These are phyloP conservation scores for Metschnikowia cubensis DNA, from an alignment of 805 yeast genomes.

Conservation along the genomic window DNA sequence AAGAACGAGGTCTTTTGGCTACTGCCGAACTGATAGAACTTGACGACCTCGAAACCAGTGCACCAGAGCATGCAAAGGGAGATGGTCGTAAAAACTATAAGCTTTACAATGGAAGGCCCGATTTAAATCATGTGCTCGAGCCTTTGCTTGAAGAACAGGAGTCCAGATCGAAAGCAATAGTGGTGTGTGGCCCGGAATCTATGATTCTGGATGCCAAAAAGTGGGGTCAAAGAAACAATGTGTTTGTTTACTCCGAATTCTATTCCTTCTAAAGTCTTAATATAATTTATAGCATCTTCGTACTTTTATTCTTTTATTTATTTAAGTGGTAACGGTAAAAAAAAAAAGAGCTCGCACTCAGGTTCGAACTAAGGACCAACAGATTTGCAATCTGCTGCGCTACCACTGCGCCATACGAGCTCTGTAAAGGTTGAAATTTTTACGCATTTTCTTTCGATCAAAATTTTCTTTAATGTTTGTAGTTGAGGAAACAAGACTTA, in stretches of 20 bases:
- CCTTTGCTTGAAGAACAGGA: conserved; percentile 27
- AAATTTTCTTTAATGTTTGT: too few relatives aligned
- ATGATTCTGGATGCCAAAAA: conserved; percentile 38
- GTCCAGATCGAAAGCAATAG: conserved; percentile 44
- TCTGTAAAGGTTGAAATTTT: background rate
- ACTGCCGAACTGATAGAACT: conserved; percentile 17
- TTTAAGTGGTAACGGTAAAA: conserved; percentile 25
- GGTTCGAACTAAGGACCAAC: conserved; percentile 97
- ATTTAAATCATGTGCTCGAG: conserved; percentile 30
- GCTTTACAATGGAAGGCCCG: conserved; percentile 41
- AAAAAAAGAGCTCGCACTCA: conserved; percentile 69
- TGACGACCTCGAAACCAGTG: background rate
- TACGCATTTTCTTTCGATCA: background rate
- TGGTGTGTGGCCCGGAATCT: conserved; percentile 56
- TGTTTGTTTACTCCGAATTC: conserved; percentile 41
- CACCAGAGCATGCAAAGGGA: conserved; percentile 11
- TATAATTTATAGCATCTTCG: background rate
- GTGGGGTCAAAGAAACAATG: conserved; percentile 34
- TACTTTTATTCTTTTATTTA: background rate
- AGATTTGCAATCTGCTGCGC: conserved; percentile 99
- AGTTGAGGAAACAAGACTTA: too few relatives aligned
- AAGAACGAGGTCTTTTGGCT: conserved; percentile 20
- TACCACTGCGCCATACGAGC: conserved; percentile 95
- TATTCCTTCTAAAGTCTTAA: conserved; percentile 9
- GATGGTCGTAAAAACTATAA: conserved; percentile 1